Base-by-base conservation (phyloP, 129 eudicot species). In the Lactuca saligna region DNA sequence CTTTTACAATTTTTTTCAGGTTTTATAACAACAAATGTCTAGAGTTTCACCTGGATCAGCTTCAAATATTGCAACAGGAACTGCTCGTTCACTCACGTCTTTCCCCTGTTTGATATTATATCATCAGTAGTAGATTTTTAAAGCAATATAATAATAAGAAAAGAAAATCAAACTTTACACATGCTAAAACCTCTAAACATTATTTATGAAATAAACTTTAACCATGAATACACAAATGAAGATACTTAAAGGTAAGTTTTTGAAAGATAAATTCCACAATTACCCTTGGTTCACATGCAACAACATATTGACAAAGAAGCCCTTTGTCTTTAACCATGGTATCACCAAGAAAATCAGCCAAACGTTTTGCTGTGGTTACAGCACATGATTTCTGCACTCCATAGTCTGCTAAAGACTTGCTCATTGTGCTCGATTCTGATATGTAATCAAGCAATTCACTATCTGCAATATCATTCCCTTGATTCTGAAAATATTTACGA, bases 351-450 rank as follows among this genome's bases (percentile, higher is more conserved):
- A 94, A 94, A 75, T 94, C 89, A 57, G 99, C 96, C 61, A 94
- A 84, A 14, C 99, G 93, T 71, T 68, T 94, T 67, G 97, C 99
- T 20, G 99, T 94, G 57, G 99, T 94, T 53, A 94, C 97, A 33
- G 99, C 96, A 85, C 99, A 94, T 42, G 99, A 94, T 75, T 94
- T 94, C 65, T 94, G 99, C 56, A 78, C 81, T 61, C 99, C 99
- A 74, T 94, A 94, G 12, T 94, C 99, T 51, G 84, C 97, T 65
- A 94, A 82, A 50, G 99, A 94, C 81, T 94, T 94, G 91, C 99
- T 94, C 99, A 94, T 94, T 51, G 99, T 94, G 89, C 97, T 94
- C n/a, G 99, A 90, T 77, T 94, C 99, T 11, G 99, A 94, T 17
- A 94, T 94, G 78, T 87, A 87, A 80, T 87, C 93, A 34, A 94